Evolutionary conservation across 306 rosid species (phyloP), one percentile per base, ranked within the genome.

Genomic region (Hippophae gyantsensis): DNA sequence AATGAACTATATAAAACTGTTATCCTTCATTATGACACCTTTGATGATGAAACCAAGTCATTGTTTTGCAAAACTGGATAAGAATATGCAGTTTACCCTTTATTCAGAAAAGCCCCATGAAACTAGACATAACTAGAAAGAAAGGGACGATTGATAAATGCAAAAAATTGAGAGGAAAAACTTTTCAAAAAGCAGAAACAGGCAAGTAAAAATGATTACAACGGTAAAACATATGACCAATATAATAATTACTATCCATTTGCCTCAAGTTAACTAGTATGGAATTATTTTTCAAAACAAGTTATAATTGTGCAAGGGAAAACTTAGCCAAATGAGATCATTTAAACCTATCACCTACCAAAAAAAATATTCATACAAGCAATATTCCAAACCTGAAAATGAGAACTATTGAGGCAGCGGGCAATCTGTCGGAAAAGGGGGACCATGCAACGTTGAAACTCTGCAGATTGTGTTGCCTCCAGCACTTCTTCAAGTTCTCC

Each of bases 401-500:
- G 95, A 71, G 77, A 59, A 70, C 93, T 92, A 60, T 82, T 92
- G 69, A 92, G 95, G 80, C 96, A 85, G 66, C 95, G 93, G 10
- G 88, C 85, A 71, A 92, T 82, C 90, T 85, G 96, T 62, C 83
- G 79, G 63, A 92, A 92, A 55, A 92, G 96, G 0, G 87, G 99
- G 61, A 92, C 96, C 99, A 88, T 88, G 74, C 96, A 88, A 46
- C 95, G 95, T 55, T 85, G 96, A 42, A 92, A 92, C 56, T 92
- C 99, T 0, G 95, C 86, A 13, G 79, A 45, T 59, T 92, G 99
- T 14, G 99, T 88, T 32, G 93, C 89, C 78, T 92, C 99, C 52
- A 92, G 87, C 65, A 92, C 93, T 77, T 92, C 99, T 83, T 92
- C 99, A 47, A 92, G 86, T 64, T 92, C 99, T 69, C 96, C 99